Base-by-base conservation (phyloP, 2,329 filamentous ascomycete genomes). In the Penicillium sp. region DNA sequence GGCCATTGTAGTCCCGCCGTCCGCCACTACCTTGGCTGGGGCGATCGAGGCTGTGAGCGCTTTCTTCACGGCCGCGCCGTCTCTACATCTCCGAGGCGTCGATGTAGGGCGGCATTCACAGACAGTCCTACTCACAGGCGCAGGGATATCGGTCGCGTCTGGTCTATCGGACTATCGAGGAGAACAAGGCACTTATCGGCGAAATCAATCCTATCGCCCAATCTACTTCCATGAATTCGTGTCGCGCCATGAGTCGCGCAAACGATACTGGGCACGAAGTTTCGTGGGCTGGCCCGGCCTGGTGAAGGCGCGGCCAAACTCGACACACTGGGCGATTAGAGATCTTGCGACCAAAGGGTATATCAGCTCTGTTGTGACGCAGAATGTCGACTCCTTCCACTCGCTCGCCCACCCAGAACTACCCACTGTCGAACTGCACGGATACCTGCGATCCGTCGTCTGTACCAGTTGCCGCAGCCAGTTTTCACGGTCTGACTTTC, bases 331-430 rank as follows among this genome's bases (percentile, higher is more conserved):
- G 60, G 88, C 90, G 2, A 78, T 97, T 41, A 76, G 79, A 36
- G 76, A 84, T 48, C 71, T 97, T 23, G 86, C 80, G 2, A 67
- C 76, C 4, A 70, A 93, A 51, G 90, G 89, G 2, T 68, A 89
- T 34, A 73, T 96, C 28, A 78, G 77, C 41, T 80, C 73, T 37
- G 86, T 96, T 43, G 81, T 98, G 53, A 97, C 93, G 27, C 93
- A 98, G 63, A 97, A 97, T 60, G 93, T 98, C 36, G 93, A 98
- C 68, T 95, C 89, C 2, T 94, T 98, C 62, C 93, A 98, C 65
- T 74, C 77, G 2, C 70, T 70, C 43, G 85, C 88, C 1, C 90
- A 96, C 64, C 87, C 89, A 0, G 61, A 73, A 7, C 68, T 90
- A 29, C 77, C 80, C 4, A 93, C 87, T 7, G 72, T 94, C 31